A percentile compares a stretch with the other conserved stretches of the same genome.
phyloP scores from a whole-genome alignment of 2,329 filamentous ascomycete species.

The Aspergillus sp. region DNA sequence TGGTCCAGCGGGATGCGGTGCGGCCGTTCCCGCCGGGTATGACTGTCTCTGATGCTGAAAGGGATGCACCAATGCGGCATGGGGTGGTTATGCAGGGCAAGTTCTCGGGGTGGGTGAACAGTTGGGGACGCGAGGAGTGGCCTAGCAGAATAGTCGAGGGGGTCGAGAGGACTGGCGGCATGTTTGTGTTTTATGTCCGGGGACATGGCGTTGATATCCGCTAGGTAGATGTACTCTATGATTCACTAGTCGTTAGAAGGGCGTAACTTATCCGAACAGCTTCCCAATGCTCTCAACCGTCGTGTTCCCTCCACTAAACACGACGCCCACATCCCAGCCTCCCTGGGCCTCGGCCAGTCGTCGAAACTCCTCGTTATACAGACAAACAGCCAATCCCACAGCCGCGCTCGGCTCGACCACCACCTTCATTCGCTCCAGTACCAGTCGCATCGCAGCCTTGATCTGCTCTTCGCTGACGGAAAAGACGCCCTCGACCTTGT shows the following conservation, averaged over 20 bases:
- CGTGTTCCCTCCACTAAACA: conserved; percentile 57
- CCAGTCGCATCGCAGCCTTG: conserved; percentile 61
- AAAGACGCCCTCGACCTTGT: conserved; percentile 62
- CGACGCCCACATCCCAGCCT: conserved; percentile 62
- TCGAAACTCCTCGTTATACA: conserved; percentile 81
- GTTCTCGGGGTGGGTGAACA: conserved; percentile 30
- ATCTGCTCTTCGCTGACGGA: conserved; percentile 78
- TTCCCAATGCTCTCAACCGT: conserved; percentile 52
- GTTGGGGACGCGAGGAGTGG: conserved; percentile 27
- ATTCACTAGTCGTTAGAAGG: conserved; percentile 3
- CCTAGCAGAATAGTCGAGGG: conserved; percentile 20
- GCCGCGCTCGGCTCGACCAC: conserved; percentile 82
- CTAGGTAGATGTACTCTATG: neutral
- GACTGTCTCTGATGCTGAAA: conserved; percentile 22
- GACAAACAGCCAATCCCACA: conserved; percentile 70
- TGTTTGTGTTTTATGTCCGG: conserved; percentile 22
- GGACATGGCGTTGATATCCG: conserved; percentile 17
- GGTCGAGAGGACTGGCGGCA: conserved; percentile 19
- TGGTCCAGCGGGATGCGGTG: conserved; percentile 27
- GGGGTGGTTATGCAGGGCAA: conserved; percentile 24
- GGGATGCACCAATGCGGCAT: conserved; percentile 27
- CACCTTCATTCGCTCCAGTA: conserved; percentile 81
- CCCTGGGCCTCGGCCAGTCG: conserved; percentile 57
- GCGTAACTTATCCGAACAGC: conserved; percentile 35
- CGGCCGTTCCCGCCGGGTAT: conserved; percentile 27